Evolutionary conservation across 805 yeast species (phyloP).

Genomic region (Candida nitratophila): DNA sequence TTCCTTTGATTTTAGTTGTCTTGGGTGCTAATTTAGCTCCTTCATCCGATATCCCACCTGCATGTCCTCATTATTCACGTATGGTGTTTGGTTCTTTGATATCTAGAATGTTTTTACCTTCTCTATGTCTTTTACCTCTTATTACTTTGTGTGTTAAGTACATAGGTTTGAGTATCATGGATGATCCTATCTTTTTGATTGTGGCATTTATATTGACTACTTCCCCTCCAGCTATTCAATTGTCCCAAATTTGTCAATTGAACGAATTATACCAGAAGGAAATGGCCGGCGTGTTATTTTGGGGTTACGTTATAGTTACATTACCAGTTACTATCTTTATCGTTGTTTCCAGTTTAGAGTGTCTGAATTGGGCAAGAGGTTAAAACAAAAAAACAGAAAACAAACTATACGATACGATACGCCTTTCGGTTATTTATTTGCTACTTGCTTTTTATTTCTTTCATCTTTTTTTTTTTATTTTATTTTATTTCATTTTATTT

Average conservation of each 20-base stretch:
- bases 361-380: constrained; percentile 29
- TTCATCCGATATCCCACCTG: constrained; percentile 57
- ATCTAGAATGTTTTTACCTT: constrained; percentile 75
- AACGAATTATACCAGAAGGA: constrained; percentile 72
- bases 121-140: constrained; percentile 58
- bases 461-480: too few species aligned
- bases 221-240: constrained; percentile 79
- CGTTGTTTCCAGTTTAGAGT: constrained; percentile 61
- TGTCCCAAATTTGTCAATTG: constrained; percentile 73
- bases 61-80: constrained; percentile 53
- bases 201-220: constrained; percentile 71
- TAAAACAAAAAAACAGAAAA: too few species aligned
- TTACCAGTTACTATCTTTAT: constrained; percentile 69
- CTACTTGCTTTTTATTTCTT: too few species aligned
- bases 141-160: constrained; percentile 59
- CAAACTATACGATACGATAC: too few species aligned
- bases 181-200: constrained; percentile 74
- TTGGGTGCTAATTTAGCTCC: constrained; percentile 77
- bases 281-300: constrained; percentile 75
- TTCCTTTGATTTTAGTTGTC: constrained; percentile 69
- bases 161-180: constrained; percentile 59
- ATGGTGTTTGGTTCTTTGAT: constrained; percentile 62
- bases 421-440: too few species aligned
- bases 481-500: too few species aligned
- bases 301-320: constrained; percentile 75